A percentile compares a stretch with the other conserved stretches of the same genome.
Evolutionary conservation across 139 green algal genomes (phyloP).

Genomic region (Closterium sp.): DNA sequence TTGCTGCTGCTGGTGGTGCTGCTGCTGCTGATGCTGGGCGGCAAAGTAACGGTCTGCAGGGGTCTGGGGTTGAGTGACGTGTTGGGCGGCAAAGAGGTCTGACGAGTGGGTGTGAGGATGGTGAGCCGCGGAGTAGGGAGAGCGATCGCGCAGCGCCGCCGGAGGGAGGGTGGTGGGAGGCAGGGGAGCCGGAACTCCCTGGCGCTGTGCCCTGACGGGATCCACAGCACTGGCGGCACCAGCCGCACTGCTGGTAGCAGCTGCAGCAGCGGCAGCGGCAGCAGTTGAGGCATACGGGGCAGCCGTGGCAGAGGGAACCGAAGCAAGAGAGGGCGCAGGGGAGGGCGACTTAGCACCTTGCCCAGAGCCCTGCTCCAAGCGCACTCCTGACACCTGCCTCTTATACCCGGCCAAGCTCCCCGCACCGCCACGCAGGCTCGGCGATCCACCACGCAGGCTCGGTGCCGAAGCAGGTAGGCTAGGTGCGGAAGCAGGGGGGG

Average conservation of each 20-base stretch:
- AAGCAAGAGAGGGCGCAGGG: background rate
- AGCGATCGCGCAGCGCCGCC: background rate
- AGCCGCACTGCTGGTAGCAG: background rate
- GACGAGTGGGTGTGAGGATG: background rate
- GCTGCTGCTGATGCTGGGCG: background rate
- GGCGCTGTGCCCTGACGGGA: background rate
- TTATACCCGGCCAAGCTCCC: background rate
- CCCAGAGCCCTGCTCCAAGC: background rate
- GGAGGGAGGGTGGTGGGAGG: background rate
- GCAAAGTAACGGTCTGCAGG: no score
- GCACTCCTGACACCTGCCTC: background rate
- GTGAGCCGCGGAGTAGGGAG: background rate
- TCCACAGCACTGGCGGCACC: no score
- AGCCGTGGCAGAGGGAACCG: background rate
- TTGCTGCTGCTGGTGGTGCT: background rate
- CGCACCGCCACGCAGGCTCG: background rate
- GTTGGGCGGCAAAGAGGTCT: background rate
- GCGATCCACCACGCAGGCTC: background rate
- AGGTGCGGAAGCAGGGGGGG: no score
- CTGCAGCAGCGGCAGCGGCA: no score
- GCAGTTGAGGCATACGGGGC: no score
- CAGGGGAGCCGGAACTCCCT: background rate
- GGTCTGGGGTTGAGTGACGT: no score
- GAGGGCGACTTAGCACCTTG: background rate
- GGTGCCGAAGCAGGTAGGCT: background rate